Conservation (phyloP, 495 filamentous ascomycete genomes). For the Physcia stellaris region DNA sequence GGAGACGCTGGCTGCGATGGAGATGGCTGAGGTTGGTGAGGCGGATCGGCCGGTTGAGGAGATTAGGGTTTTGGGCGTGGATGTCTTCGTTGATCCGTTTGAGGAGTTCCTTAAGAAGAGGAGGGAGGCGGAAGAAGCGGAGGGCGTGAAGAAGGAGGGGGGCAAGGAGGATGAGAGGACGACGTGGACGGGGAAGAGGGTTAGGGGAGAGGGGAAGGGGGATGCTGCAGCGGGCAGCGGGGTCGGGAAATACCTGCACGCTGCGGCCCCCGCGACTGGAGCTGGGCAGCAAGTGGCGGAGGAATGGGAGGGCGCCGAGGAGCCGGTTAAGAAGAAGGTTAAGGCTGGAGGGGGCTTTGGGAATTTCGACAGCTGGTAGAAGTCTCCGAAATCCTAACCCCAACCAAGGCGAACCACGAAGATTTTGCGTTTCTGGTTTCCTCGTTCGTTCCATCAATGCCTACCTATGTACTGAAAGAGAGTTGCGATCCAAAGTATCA, state of each 20-base stretch:
- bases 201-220: constrained; percentile 23
- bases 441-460: too few relatives aligned
- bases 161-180: constrained; percentile 67
- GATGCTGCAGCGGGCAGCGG: constrained; percentile 35
- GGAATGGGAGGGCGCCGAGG: constrained; percentile 39
- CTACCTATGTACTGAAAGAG: too few relatives aligned
- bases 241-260: constrained; percentile 41
- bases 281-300: constrained; percentile 47
- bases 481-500: too few relatives aligned
- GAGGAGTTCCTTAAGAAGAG: constrained; percentile 72
- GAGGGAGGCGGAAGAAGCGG: constrained; percentile 25
- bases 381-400: too few relatives aligned
- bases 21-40: constrained; percentile 52
- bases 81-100: constrained; percentile 89
- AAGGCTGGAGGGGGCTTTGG: constrained; percentile 74
- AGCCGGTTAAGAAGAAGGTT: constrained; percentile 66
- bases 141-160: constrained; percentile 24
- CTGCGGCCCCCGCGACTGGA: constrained; percentile 45
- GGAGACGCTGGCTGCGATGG: constrained; percentile 59
- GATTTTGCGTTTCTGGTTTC: too few relatives aligned
- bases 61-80: constrained; percentile 65
- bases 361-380: constrained; percentile 74
- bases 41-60: constrained; percentile 57
- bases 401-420: too few relatives aligned
- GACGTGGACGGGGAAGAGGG: constrained; percentile 84